These are phyloP conservation scores for Closterium sp. DNA, from an alignment of 139 green algal species.

Conservation along the genomic window DNA sequence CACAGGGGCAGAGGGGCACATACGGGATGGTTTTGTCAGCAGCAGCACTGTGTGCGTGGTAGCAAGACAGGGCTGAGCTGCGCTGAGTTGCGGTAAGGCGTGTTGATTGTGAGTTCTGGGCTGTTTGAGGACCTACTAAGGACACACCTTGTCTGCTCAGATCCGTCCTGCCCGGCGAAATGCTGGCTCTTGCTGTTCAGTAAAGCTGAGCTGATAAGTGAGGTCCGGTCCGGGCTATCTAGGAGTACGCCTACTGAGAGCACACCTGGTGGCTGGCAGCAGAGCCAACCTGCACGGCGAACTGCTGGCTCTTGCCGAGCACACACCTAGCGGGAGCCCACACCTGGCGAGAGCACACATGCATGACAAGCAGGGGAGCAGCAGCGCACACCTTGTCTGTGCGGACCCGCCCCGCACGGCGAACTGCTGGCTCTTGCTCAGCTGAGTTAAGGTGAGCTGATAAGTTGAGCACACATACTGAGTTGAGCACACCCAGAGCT, in stretches of 20 bases:
- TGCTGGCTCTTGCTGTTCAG: not conserved
- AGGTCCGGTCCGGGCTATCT: not conserved
- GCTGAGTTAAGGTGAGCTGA: not conserved
- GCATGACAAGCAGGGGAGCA: too few species aligned
- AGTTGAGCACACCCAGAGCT: too few species aligned
- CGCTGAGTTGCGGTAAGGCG: too few species aligned
- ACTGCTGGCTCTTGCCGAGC: constrained; percentile 23
- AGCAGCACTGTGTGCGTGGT: too few species aligned
- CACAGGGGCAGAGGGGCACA: not conserved
- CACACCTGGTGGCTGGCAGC: too few species aligned
- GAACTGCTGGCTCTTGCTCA: too few species aligned
- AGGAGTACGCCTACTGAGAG: too few species aligned
- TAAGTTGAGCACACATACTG: not conserved
- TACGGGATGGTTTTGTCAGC: not conserved
- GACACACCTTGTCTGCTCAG: not conserved
- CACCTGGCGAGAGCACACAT: not conserved
- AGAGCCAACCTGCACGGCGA: constrained; percentile 20
- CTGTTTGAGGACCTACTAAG: too few species aligned
- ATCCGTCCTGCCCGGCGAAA: not conserved
- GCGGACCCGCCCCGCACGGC: too few species aligned
- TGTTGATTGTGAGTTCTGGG: too few species aligned
- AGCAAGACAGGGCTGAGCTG: too few species aligned
- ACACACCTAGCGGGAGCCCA: not conserved
- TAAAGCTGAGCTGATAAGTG: not conserved
- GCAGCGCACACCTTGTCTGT: too few species aligned